Evolutionary conservation across 2,329 filamentous ascomycete genomes (phyloP), one percentile per base, ranked within the genome.

Genomic region (Cladosporium sp.): DNA sequence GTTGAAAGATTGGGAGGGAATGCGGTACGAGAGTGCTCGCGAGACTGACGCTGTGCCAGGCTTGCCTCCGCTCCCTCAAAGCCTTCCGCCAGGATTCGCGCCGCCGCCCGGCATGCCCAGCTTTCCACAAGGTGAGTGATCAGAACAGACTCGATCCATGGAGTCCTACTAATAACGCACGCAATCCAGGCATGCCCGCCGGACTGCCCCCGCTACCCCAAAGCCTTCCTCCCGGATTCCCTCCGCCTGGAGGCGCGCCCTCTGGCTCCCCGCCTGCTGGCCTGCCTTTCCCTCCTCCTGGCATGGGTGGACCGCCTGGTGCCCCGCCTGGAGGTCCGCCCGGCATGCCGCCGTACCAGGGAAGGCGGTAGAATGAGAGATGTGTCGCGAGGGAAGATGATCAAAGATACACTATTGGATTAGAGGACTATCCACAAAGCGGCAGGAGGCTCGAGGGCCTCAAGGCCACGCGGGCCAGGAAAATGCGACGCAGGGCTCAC

Each of bases 191-290:
- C 14, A 32, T 43, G 42, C 45, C 42, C 9, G 7, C 18, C 40
- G 46, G 46, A 16, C 35, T 50, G 48, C 48, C 46, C 9, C 22
- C 28, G 19, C 28, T 49, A 9, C 46, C 48, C 16, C 40, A 43
- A 19, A 16, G 38, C 4, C 16, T 50, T 11, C 48, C 48, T 37
- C 48, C 48, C 9, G 46, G 46, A 43, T 49, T 49, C 40, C 46
- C 46, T 18, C 22, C 22, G 16, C 46, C 46, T 34, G 14, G 28
- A 38, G 48, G 48, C 11, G 4, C 44, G 22, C 71, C 81, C 33
- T 86, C 84, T 65, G 77, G 74, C 54, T 85, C 89, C 66, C 83
- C 84, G 34, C 52, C 52, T 11, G 41, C n/a, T 42, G 82, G 82
- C 78, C 66, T 62, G 70, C 49, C 51, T 18, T 38, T 51, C 9